phyloP scores from a whole-genome alignment of 1,284 basidiomycete species.

The Tilletia caries region DNA sequence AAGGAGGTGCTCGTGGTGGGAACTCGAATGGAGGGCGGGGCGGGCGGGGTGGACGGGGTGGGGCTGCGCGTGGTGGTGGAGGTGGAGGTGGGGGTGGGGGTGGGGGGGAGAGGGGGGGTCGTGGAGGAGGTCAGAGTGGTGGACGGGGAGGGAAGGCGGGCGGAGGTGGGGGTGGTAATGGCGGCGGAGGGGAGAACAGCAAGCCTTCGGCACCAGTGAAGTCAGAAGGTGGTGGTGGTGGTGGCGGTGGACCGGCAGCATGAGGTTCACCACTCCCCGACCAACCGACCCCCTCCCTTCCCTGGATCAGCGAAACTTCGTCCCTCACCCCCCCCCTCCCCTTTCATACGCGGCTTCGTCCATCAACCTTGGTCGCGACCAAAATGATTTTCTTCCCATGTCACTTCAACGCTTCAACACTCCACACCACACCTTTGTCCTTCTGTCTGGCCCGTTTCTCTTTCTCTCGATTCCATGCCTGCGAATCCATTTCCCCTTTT shows the following conservation, averaged over 20 bases:
- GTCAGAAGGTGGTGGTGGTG: background rate
- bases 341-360: no score
- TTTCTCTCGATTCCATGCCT: no score
- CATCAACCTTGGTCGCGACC: no score
- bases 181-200: background rate
- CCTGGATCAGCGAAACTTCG: background rate
- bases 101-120: slow-evolving; percentile 1
- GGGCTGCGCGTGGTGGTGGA: background rate
- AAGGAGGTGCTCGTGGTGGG: background rate
- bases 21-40: background rate
- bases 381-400: no score
- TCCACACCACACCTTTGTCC: no score
- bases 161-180: background rate
- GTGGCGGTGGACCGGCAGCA: background rate
- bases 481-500: no score
- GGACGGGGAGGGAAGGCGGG: slow-evolving; percentile 9
- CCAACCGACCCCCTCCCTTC: background rate
- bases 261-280: background rate
- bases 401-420: no score
- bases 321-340: background rate
- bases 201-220: background rate
- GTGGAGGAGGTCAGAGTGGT: slow-evolving; percentile 2
- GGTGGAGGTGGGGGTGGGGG: no score
- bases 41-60: slow-evolving; percentile 2
- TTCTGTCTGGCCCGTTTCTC: no score